Evolutionary conservation across 805 yeast genomes (phyloP), one percentile per base, ranked within the genome.

Genomic region (Sungouiozyma intestinalis): DNA sequence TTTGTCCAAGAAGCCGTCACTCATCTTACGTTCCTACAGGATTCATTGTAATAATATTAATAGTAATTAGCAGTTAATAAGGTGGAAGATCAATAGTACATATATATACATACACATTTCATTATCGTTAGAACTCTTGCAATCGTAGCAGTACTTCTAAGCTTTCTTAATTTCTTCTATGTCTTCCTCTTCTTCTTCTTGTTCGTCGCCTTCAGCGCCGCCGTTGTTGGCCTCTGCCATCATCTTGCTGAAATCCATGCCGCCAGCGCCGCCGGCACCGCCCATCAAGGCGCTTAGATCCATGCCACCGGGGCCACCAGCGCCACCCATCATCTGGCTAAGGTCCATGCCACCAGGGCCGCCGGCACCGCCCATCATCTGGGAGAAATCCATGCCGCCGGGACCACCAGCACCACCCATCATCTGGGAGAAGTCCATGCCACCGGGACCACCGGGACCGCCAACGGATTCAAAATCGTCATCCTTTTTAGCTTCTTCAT

Each of bases 401-500:
- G 54, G 46, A 18, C 68, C 69, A 18, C 58, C 64, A 14, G 55
- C 43, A 39, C 61, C 60, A 43, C 24, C 57, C 60, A 46, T 59
- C 32, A 54, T 51, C 39, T 60, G 67, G 41, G 61, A 61, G 70
- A 73, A 16, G 17, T 38, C 40, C 40, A 38, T 38, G n/a, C 40
- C 64, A 9, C 49, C 57, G 33, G 51, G 53, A 7, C 46, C 62
- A 29, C 54, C 54, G 17, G 63, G 67, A 35, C 58, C 65, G 40
- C 73, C 76, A 42, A 67, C 72, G 46, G 58, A 55, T 55, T 51
- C 44, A 62, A 70, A 41, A 15, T 62, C 67, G 35, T 62, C 69
- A 24, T 53, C 55, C 19, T 48, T 52, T 6, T 46, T 54, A 35
- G 50, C 60, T 20, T 64, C 69, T 45, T 79, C 88, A 34, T 85